Conservation (phyloP, 495 filamentous ascomycete species). For the Xylaria cubensis region DNA sequence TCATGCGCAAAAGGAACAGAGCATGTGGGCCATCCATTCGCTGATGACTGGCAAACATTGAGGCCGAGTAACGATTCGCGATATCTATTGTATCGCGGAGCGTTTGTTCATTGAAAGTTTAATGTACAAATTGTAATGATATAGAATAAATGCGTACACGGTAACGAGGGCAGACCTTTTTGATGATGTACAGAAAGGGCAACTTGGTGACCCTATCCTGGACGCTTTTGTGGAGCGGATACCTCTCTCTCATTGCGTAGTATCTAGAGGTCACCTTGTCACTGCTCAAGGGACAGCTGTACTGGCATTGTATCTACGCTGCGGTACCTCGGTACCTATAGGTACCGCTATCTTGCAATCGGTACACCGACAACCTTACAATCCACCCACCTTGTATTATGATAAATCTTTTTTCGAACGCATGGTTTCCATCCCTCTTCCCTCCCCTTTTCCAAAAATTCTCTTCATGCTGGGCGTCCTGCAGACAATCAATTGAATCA, state of each 20-base stretch:
- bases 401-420: conserved; percentile 29
- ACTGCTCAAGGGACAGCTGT: background rate
- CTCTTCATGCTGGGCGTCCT: conserved; percentile 5
- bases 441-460: conserved; percentile 27
- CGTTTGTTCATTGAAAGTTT: background rate
- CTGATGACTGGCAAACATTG: background rate
- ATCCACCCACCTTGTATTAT: conserved; percentile 22
- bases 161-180: background rate
- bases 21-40: background rate
- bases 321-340: background rate
- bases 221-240: background rate
- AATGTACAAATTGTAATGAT: background rate
- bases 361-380: conserved; percentile 25
- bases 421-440: conserved; percentile 26
- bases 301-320: conserved; percentile 5
- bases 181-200: conserved; percentile 21
- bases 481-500: conserved; percentile 27
- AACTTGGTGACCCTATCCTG: conserved; percentile 17
- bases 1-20: background rate
- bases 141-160: background rate
- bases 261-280: background rate
- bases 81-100: background rate
- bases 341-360: background rate
- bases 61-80: background rate
- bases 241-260: background rate